Evolutionary conservation across 148 eudicot species (phyloP), one percentile per base, ranked within the genome.

Genomic region (Rhododendron mucronatum): DNA sequence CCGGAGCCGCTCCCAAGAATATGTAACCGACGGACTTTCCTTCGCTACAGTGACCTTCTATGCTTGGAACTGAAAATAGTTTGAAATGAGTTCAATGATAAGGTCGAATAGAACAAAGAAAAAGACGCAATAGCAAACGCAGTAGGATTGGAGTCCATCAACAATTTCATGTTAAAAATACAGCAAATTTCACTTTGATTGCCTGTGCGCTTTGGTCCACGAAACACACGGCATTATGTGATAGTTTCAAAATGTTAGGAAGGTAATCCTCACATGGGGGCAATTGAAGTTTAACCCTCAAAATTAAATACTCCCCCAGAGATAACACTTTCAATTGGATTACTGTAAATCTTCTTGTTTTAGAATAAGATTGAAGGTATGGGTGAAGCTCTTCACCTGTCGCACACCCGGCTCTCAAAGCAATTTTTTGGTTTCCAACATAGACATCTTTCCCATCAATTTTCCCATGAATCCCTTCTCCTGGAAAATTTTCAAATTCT

Each of bases 401-500:
- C 44, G 80, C 53, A 84, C 95, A 94, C 11, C 95, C 96, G 14
- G 98, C 96, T 90, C 95, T 90, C 37, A 86, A 75, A 53, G 94
- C 92, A 26, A 97, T 90, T 83, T 92, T 97, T 79, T 57, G 39
- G 86, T 97, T 97, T 48, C 99, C 99, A 26, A 97, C 87, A 84
- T 88, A 93, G 35, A 97, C 90, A 37, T 87, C 88, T 74, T 93
- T 90, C 7, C 93, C 95, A 78, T 93, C 95, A 74, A 97, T 92
- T 83, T 87, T 93, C 18, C 98, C 99, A 50, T 82, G 92, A 41
- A 97, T 93, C 14, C 99, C 99, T 91, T 97, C 99, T 71, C 99
- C 99, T 0, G 99, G 98, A 88, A 93, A 97, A 80, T 94, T 94
- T 81, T 90, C 89, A 81, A 97, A 97, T n/a, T 95, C 91, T 74